Base-by-base conservation (phyloP, 176 grass and related monocot species). In the Rhynchospora pubera region DNA sequence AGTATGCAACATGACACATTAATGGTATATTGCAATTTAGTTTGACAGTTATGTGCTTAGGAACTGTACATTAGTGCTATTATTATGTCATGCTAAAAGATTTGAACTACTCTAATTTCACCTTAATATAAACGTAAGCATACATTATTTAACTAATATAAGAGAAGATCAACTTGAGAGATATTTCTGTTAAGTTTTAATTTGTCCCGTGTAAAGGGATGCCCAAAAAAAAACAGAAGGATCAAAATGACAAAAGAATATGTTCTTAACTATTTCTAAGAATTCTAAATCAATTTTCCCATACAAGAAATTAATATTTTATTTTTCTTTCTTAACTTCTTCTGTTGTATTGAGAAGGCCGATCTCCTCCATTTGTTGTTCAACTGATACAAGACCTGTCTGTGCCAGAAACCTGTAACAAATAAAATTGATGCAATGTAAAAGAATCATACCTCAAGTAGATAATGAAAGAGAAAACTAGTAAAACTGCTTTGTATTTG, bases 291-390 rank as follows among this genome's bases (percentile, higher is more conserved):
- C 21, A 74, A 52, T 51, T 50, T 50, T 44, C 70, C 21, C 6
- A 74, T 52, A 21, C 46, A 24, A 15, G 46, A 4, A 48, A 75
- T 19, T 53, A 75, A 42, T 8, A 80, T 83, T 88, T 78, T 5
- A 86, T 60, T 89, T 91, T 51, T 88, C 81, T 85, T 89, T 88
- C 53, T 91, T 85, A 45, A 60, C 65, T 22, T 79, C 59, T 89
- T 92, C 83, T 62, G 83, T 77, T 69, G 85, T 81, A 77, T 86
- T 75, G 23, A 75, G 85, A 82, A 97, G 88, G 44, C 88, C 94
- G 10, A 97, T 94, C 85, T 97, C 94, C 72, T 97, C 56, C 92
- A 94, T 93, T 81, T 98, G 95, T 68, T 91, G 90, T 67, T 98
- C 95, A 30, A 98, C 85, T 4, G 95, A 84, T 34, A 94, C 95